Percentiles rank a stretch among this genome's conserved stretches.
Evolutionary conservation across 352 stramenopile species (phyloP).

Genomic region (Phytophthora boehmeriae): DNA sequence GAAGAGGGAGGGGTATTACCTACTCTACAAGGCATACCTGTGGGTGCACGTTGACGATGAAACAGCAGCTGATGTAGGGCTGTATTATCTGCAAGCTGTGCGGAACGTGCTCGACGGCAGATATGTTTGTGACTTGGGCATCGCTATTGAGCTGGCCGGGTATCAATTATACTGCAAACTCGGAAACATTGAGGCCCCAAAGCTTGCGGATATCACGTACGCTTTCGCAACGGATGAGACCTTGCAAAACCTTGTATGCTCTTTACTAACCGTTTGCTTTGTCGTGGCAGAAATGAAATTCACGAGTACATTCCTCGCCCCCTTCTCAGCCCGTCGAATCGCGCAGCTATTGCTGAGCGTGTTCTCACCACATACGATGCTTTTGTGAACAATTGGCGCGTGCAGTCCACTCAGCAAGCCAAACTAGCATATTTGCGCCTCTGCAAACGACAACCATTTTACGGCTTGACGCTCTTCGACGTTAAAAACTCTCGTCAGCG

Average conservation of each 20-base stretch:
- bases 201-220: slow-evolving; percentile 24
- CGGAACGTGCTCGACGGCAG: slow-evolving; percentile 61
- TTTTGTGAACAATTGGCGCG: slow-evolving; percentile 35
- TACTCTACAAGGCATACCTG: slow-evolving; percentile 78
- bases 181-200: slow-evolving; percentile 24
- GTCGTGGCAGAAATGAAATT: slow-evolving; percentile 22
- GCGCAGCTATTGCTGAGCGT: slow-evolving; percentile 30
- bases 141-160: slow-evolving; percentile 62
- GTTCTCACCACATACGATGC: slow-evolving; percentile 43
- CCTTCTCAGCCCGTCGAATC: slow-evolving; percentile 57
- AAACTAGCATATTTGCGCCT: slow-evolving; percentile 59
- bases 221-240: neutral
- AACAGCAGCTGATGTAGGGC: slow-evolving; percentile 54
- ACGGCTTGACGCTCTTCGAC: slow-evolving; percentile 74
- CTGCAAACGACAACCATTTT: slow-evolving; percentile 67
- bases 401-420: slow-evolving; percentile 46
- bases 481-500: slow-evolving; percentile 56
- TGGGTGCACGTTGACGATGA: slow-evolving; percentile 71
- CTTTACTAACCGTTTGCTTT: slow-evolving; percentile 4
- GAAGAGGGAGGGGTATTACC: slow-evolving; percentile 31
- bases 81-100: slow-evolving; percentile 80
- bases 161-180: slow-evolving; percentile 70
- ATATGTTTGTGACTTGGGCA: slow-evolving; percentile 62
- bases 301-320: slow-evolving; percentile 37
- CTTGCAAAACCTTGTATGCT: neutral